Evolutionary conservation across 2,329 filamentous ascomycete species (phyloP).

Genomic region (Hymenoscyphus repandus): DNA sequence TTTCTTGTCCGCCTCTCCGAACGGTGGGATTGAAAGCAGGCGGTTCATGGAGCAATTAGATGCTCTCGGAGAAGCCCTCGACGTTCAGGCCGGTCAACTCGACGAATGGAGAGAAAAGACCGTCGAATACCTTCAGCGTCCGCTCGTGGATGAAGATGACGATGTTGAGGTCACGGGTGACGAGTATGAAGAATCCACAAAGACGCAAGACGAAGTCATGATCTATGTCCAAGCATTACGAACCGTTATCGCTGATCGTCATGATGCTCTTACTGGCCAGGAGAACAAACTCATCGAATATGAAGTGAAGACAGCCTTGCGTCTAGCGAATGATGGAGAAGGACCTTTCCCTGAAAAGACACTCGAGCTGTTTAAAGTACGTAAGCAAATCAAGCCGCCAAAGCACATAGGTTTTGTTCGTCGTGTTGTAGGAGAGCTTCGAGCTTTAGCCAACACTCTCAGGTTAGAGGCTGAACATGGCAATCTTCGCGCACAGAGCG

Average conservation of each 20-base stretch:
- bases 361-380: slow-evolving; percentile 45
- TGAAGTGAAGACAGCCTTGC: slow-evolving; percentile 60
- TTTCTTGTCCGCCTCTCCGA: slow-evolving; percentile 45
- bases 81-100: slow-evolving; percentile 66
- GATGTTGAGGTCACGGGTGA: slow-evolving; percentile 75
- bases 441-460: slow-evolving; percentile 55
- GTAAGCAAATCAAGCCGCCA: slow-evolving; percentile 44
- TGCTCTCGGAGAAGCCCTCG: slow-evolving; percentile 58
- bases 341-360: slow-evolving; percentile 66
- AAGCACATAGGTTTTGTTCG: slow-evolving; percentile 59
- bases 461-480: slow-evolving; percentile 51
- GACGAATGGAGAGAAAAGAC: slow-evolving; percentile 71
- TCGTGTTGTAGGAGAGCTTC: slow-evolving; percentile 63
- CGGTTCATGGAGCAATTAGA: slow-evolving; percentile 62
- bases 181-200: slow-evolving; percentile 83
- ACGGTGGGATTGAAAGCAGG: slow-evolving; percentile 67
- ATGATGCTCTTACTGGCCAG: slow-evolving; percentile 66
- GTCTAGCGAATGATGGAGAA: slow-evolving; percentile 54
- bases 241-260: slow-evolving; percentile 71
- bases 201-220: slow-evolving; percentile 82
- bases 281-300: slow-evolving; percentile 52
- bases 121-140: slow-evolving; percentile 64
- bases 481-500: slow-evolving; percentile 51
- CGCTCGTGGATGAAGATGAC: slow-evolving; percentile 79
- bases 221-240: slow-evolving; percentile 78